Percentiles rank a stretch among this genome's conserved stretches.
Evolutionary conservation across 768 basidiomycete genomes (phyloP).

Genomic region (Dacryopinax primogenitus): DNA sequence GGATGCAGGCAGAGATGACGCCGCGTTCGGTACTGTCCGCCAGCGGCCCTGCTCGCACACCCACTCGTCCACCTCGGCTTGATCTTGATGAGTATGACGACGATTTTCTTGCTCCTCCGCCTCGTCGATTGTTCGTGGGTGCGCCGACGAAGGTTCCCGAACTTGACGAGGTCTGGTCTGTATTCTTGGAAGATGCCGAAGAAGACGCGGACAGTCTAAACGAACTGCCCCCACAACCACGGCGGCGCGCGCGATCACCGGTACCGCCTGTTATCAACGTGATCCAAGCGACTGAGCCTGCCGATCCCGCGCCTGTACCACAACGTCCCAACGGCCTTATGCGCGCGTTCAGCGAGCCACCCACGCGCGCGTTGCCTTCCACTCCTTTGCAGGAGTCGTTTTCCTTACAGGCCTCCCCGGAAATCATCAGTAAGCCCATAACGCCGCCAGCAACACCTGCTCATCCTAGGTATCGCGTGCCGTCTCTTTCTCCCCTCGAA

Average conservation of each 20-base stretch:
- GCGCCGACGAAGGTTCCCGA: constrained; percentile 8
- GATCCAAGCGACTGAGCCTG: not conserved
- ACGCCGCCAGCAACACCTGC: not conserved
- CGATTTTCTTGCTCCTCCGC: not conserved
- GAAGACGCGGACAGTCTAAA: constrained; percentile 6
- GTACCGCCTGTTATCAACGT: not conserved
- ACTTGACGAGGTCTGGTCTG: constrained; percentile 12
- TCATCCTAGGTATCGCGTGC: not conserved
- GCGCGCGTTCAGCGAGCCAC: not conserved
- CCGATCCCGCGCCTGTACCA: not conserved
- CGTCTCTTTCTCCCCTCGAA: not conserved
- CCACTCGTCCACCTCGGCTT: constrained; percentile 1
- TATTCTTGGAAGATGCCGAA: constrained; percentile 13
- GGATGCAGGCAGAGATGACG: not conserved
- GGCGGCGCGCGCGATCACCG: not conserved
- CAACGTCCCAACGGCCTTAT: not conserved
- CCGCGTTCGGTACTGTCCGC: not conserved
- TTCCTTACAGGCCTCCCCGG: not conserved
- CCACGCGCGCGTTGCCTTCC: not conserved
- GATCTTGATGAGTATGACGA: not conserved
- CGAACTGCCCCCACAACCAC: not conserved
- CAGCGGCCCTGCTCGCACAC: constrained; percentile 1
- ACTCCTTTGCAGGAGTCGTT: not conserved
- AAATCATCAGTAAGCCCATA: not conserved
- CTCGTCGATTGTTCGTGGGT: not conserved